Percentiles rank a stretch among this genome's conserved stretches.
phyloP scores from a whole-genome alignment of 805 yeast species.

The Hanseniaspora vineae region DNA sequence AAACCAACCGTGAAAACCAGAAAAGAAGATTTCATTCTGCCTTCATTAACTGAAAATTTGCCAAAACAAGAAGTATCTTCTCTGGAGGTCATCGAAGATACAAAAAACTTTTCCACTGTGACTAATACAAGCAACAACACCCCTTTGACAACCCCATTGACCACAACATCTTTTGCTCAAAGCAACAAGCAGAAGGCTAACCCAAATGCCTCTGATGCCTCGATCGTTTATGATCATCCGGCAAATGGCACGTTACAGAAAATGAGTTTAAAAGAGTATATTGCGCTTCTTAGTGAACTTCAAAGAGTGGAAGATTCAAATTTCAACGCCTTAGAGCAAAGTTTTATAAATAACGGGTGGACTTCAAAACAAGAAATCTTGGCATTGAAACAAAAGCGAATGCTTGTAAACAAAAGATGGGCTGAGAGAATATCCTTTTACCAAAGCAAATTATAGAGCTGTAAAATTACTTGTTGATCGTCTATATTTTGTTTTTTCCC shows the following conservation, averaged over 20 bases:
- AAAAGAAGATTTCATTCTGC: no score
- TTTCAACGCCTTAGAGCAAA: conserved; percentile 14
- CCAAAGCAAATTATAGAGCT: conserved; percentile 12
- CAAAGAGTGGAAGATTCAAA: conserved; percentile 19
- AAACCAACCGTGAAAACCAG: no score
- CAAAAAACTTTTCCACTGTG: no score
- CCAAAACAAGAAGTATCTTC: no score
- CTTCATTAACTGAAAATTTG: no score
- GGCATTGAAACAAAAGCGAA: conserved; percentile 15
- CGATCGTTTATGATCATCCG: no score
- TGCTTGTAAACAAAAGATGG: conserved; percentile 19
- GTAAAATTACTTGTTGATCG: neutral
- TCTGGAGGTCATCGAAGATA: no score
- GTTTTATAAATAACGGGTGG: conserved; percentile 18
- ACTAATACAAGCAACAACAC: no score
- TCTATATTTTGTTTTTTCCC: neutral
- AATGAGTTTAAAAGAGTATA: conserved; percentile 14
- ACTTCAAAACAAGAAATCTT: conserved; percentile 16
- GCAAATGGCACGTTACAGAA: neutral
- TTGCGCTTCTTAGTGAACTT: conserved; percentile 13
- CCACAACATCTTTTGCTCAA: no score
- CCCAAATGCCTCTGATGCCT: no score
- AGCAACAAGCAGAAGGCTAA: no score
- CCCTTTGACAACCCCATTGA: no score
- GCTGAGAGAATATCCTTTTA: conserved; percentile 20